phyloP scores from a whole-genome alignment of 257 asterid genomes.

The Solanum sejunctum region DNA sequence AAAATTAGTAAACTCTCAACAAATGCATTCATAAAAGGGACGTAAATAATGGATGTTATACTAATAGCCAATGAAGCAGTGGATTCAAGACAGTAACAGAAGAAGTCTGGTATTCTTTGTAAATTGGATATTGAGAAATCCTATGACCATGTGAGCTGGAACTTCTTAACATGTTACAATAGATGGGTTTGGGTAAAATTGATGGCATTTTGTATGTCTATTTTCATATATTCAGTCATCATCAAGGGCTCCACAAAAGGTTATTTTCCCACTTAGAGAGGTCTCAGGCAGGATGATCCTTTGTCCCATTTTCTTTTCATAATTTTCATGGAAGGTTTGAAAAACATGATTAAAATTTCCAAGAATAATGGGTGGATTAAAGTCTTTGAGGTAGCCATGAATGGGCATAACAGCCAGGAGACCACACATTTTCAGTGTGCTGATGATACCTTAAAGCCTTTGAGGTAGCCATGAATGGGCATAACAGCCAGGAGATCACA shows the following conservation, averaged over 20 bases:
- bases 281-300: not conserved
- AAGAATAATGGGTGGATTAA: not conserved
- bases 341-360: not conserved
- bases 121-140: not conserved
- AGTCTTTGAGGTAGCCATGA: not conserved
- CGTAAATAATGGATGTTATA: not conserved
- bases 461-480: not conserved
- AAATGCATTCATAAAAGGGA: not conserved
- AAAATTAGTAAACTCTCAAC: not conserved
- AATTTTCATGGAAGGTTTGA: not conserved
- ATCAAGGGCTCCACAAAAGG: not conserved
- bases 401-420: not conserved
- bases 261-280: not conserved
- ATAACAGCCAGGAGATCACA: not conserved
- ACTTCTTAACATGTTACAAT: not conserved
- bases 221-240: not conserved
- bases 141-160: not conserved
- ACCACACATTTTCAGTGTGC: not conserved
- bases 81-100: not conserved
- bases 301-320: not conserved
- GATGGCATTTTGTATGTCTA: not conserved
- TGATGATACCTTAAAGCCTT: not conserved
- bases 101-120: not conserved
- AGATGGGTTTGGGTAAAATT: not conserved
- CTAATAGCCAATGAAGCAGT: not conserved